Evolutionary conservation across 805 yeast genomes (phyloP).

Genomic region (Scheffersomyces spartinae): DNA sequence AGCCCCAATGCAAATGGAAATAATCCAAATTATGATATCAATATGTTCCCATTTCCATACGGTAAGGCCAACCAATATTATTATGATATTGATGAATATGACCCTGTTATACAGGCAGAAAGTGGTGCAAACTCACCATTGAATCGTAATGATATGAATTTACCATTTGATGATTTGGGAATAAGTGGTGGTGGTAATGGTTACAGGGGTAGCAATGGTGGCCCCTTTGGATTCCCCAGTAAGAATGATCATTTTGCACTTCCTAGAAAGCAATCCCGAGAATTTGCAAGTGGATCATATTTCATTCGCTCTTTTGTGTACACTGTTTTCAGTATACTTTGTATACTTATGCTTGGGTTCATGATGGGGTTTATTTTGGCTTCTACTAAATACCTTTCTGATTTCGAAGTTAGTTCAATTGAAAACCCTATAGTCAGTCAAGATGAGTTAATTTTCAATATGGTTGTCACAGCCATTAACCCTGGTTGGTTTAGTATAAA

Average conservation of each 20-base stretch:
- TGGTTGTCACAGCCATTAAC: conserved; percentile 69
- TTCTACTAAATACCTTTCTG: conserved; percentile 70
- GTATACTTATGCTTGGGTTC: conserved; percentile 62
- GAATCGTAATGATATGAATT: conserved; percentile 5
- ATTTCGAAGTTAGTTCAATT: conserved; percentile 49
- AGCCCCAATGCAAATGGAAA: too few species aligned
- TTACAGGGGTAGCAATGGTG: too few species aligned
- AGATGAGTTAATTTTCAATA: conserved; percentile 75
- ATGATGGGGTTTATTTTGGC: conserved; percentile 77
- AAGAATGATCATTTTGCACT: conserved; percentile 14
- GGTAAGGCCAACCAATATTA: conserved; percentile 18
- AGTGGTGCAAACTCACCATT: conserved; percentile 16
- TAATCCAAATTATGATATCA: conserved; percentile 10
- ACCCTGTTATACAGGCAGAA: too few species aligned
- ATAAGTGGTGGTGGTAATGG: too few species aligned
- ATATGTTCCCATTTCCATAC: conserved; percentile 25
- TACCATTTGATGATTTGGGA: too few species aligned
- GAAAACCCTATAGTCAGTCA: conserved; percentile 66
- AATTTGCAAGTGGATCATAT: conserved; percentile 5
- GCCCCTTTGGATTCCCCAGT: conserved; percentile 5
- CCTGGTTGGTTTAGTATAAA: conserved; percentile 73
- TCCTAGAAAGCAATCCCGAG: conserved; percentile 16
- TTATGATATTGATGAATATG: conserved; percentile 29
- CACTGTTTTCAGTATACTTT: conserved; percentile 32
- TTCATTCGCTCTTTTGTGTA: conserved; percentile 27